Base-by-base conservation (phyloP, 148 eudicot species). In the Vaccinium macrocarpon region DNA sequence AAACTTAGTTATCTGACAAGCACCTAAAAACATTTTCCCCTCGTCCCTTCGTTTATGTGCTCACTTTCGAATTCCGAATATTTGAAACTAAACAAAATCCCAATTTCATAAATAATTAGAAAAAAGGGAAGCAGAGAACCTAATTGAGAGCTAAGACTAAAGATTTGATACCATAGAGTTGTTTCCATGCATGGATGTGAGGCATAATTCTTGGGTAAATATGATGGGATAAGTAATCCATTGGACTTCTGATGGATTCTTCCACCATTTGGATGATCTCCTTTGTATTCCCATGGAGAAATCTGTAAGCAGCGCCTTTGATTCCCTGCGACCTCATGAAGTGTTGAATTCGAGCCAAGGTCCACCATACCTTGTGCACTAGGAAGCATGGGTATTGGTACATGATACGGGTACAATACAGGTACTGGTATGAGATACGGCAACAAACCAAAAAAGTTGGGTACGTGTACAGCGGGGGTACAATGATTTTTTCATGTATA, bases 271-370 rank as follows among this genome's bases (percentile, higher is more conserved):
- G 19, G n/a, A 81, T 11, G 46, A 86, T 86, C 51, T 86, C 80
- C 59, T 83, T 86, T 11, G 88, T 86, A 55, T 70, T 86, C 4
- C 88, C 86, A 62, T 79, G 49, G 6, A 83, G 32, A 56, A 86
- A 86, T 32, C 19, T 80, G 77, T 86, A 86, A 21, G 86, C 19
- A 80, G 86, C 81, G 14, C 88, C 88, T 19, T 55, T 53, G 64
- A 79, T 56, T 55, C 68, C 81, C 18, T 79, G 66, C 4, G 81
- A 55, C 13, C 23, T 14, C 81, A 79, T 53, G 25, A 53, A 5
- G 5, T 1, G 12, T 32, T 79, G 81, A 7, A 79, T 25, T 32
- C 81, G 66, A 56, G 56, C 32, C 7, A 68, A 68, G 1, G 16
- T 79, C 81, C 81, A 79, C 81, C 81, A 79, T 79, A 55, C 66